Base-by-base conservation (phyloP, 805 yeast species). In the Saccharomycopsis synnaedendra region DNA sequence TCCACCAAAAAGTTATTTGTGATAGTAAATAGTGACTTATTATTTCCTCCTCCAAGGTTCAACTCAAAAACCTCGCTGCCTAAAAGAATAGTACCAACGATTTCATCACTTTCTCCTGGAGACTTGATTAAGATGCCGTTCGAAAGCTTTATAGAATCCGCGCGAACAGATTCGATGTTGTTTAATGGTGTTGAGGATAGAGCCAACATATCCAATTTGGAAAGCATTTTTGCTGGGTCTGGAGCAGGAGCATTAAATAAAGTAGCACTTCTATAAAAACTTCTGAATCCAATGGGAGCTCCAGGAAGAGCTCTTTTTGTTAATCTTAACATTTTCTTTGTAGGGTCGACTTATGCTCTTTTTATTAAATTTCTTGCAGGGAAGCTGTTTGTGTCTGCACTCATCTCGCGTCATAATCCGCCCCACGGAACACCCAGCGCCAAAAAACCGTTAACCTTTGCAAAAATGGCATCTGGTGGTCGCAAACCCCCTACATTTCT, bases 61-160 rank as follows among this genome's bases (percentile, higher is more conserved):
- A 83, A 70, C 56, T 80, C 82, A 52, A 78, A 75, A 1, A 80
- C 73, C 56, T 82, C 87, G 56, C 67, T 76, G 56, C 74, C 72
- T 6, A 80, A 46, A 3, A 81, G 62, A 19, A 78, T 55, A 1
- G 75, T 67, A 7, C 76, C 82, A 10, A 67, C 64, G 9, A 66
- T 58, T 39, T 67, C 62, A 5, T 68, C 67, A 27, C 62, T 52
- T 34, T 60, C 53, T 44, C 62, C 60, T 3, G 73, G 71, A 1
- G 77, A 66, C 44, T 61, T 65, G 9, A 76, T 72, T 47, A 69
- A 73, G 46, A 69, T 60, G 50, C 74, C 74, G 50, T 74, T 75
- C 3, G 82, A 68, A 52, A 85, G 72, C 35, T 77, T 70, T 49
- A 79, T 77, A 2, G 87, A 80, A 56, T 81, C 73, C 4, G 60